These are phyloP conservation scores for Talaromyces sp. DNA, from an alignment of 2,329 filamentous ascomycete genomes.

Conservation along the genomic window DNA sequence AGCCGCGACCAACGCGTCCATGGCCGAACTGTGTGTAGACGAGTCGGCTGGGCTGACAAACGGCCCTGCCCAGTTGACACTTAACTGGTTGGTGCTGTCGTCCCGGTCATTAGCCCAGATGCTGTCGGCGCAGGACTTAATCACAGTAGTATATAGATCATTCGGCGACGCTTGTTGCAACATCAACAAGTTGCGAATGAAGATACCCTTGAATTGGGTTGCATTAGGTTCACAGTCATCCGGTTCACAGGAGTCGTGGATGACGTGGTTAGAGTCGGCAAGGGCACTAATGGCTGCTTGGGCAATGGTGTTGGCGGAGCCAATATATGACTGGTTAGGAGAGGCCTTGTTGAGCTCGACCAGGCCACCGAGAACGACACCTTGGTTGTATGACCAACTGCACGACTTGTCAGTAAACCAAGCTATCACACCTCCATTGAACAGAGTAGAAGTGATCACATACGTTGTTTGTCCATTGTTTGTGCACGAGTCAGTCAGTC, in stretches of 20 bases:
- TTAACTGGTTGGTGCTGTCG: constrained; percentile 48
- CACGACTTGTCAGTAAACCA: neutral
- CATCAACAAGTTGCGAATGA: constrained; percentile 59
- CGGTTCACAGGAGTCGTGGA: constrained; percentile 53
- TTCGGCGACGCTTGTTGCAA: constrained; percentile 51
- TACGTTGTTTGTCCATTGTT: constrained; percentile 39
- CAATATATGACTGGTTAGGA: constrained; percentile 38
- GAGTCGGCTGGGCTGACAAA: constrained; percentile 48
- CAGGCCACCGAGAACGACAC: constrained; percentile 55
- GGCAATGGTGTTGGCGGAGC: constrained; percentile 46
- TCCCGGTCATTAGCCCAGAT: constrained; percentile 58
- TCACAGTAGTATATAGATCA: constrained; percentile 48
- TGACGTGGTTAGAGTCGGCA: constrained; percentile 42
- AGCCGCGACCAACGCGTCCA: constrained; percentile 64
- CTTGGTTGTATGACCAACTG: constrained; percentile 56
- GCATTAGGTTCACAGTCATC: constrained; percentile 45
- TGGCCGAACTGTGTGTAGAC: constrained; percentile 58
- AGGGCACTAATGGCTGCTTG: constrained; percentile 47
- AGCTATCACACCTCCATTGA: neutral
- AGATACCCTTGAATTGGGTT: constrained; percentile 68
- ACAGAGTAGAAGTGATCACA: neutral
- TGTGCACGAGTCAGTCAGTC: constrained; percentile 46
- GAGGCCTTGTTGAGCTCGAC: constrained; percentile 47
- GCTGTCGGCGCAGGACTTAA: constrained; percentile 58
- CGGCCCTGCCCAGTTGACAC: constrained; percentile 63